Evolutionary conservation across 2,329 filamentous ascomycete genomes (phyloP), one percentile per base, ranked within the genome.

Genomic region (Fusarium heterosporum): DNA sequence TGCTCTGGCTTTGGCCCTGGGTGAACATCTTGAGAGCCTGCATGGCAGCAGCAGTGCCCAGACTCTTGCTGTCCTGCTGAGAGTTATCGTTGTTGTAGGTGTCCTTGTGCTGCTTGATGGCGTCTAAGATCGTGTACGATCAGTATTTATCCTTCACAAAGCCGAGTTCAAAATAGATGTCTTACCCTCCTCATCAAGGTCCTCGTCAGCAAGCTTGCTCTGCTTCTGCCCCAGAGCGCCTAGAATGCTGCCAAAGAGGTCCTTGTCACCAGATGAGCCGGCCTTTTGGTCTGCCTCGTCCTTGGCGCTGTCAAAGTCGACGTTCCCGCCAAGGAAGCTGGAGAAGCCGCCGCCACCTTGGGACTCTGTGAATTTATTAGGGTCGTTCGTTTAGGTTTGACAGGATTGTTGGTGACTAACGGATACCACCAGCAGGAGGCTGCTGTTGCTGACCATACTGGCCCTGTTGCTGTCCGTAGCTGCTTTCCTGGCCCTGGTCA

Each of bases 11-110:
- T 57, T 80, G 77, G 22, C 88, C 85, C 46, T 85, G 83, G 36
- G 85, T 87, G 79, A 97, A 97, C 83, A 90, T 87, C 82, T 94
- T 93, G 68, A 94, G 78, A 1, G 92, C 92, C 78, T 94, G 90
- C 86, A 94, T 89, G 17, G 92, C 93, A 61, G 92, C 92, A 51
- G 94, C 90, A 72, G 84, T 80, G 73, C 94, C 92, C 78, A 87
- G 88, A 74, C 78, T 83, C 65, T 77, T 78, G 48, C 83, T 80
- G 55, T 85, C 82, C 65, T 79, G 76, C 32, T 81, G 78, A 55
- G 83, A 78, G 26, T 82, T 79, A 25, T 82, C 79, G 17, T 83
- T 80, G 22, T 83, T 81, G 75, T 93, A 97, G 73, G 90, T 87
- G 60, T 90, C 85, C 80, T 93, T 85, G 81, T 97, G 93, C 69